These are phyloP conservation scores for Picea abies DNA, from an alignment of 83 land plant genomes.

Conservation along the genomic window DNA sequence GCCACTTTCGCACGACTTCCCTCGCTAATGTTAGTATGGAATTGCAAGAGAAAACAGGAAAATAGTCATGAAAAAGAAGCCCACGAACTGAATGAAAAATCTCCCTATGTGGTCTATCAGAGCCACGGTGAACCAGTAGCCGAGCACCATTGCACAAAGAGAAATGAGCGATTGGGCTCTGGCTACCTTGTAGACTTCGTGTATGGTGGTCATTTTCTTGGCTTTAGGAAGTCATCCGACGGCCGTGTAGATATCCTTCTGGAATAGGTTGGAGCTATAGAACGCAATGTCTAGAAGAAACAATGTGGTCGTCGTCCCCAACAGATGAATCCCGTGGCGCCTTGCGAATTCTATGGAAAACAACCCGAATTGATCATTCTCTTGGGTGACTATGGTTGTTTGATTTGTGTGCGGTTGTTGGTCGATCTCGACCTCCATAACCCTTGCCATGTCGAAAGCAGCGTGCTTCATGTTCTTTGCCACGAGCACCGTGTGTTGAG, in stretches of 20 bases:
- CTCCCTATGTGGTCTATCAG: conserved; percentile 25
- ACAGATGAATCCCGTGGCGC: conserved; percentile 41
- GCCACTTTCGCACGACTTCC: too few relatives aligned
- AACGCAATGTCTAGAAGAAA: conserved; percentile 50
- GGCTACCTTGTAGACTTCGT: conserved; percentile 31
- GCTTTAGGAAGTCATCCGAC: conserved; percentile 28
- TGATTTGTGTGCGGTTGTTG: too few relatives aligned
- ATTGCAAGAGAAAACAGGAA: not conserved
- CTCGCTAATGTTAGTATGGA: too few relatives aligned
- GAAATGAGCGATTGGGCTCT: conserved; percentile 40
- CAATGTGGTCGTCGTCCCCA: conserved; percentile 49
- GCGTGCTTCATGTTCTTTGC: too few relatives aligned
- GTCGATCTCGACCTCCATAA: too few relatives aligned
- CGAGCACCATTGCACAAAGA: conserved; percentile 39
- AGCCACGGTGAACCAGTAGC: conserved; percentile 56
- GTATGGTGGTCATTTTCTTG: conserved; percentile 28
- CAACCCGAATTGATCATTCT: not conserved
- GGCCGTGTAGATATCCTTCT: conserved; percentile 47
- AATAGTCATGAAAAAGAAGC: not conserved
- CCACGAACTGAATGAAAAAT: not conserved
- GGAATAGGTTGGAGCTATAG: conserved; percentile 42
- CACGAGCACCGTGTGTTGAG: too few relatives aligned
- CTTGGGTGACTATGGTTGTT: too few relatives aligned
- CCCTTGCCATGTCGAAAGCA: too few relatives aligned
- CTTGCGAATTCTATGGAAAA: conserved; percentile 27